Evolutionary conservation across 345 rosid species (phyloP).

Genomic region (Pistacia integerrima): DNA sequence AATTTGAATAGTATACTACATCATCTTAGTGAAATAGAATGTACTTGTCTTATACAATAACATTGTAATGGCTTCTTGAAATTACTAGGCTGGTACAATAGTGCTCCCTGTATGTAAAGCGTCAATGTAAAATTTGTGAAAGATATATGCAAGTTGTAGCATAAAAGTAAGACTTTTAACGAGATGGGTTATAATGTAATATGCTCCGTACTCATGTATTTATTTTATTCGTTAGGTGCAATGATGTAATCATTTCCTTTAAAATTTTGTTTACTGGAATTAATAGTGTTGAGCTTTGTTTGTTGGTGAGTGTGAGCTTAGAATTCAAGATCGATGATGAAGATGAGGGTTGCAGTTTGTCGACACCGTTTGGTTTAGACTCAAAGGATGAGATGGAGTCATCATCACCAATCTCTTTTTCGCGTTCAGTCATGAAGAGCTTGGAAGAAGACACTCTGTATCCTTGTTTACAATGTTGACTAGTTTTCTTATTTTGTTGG

Average conservation of each 20-base stretch:
- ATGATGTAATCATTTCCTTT: background rate
- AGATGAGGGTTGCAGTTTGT: conserved; percentile 20
- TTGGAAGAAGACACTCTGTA: conserved; percentile 75
- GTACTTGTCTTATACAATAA: no score
- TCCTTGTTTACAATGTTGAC: conserved; percentile 39
- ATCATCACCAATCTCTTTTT: conserved; percentile 23
- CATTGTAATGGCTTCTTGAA: no score
- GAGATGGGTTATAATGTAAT: no score
- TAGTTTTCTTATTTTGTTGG: background rate
- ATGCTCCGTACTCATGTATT: no score
- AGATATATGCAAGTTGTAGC: background rate
- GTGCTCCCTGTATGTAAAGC: no score
- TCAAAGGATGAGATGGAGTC: conserved; percentile 33
- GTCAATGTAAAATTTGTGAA: no score
- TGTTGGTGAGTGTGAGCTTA: conserved; percentile 17
- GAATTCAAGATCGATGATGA: conserved; percentile 45
- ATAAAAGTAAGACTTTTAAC: background rate
- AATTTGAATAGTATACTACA: no score
- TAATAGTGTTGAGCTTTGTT: background rate
- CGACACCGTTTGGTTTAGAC: conserved; percentile 11
- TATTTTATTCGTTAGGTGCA: no score
- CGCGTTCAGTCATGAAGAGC: conserved; percentile 37
- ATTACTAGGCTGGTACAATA: no score
- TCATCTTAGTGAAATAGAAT: no score
- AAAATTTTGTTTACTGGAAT: background rate